phyloP scores from a whole-genome alignment of 768 basidiomycete species.

The Naematelia aurantialba region DNA sequence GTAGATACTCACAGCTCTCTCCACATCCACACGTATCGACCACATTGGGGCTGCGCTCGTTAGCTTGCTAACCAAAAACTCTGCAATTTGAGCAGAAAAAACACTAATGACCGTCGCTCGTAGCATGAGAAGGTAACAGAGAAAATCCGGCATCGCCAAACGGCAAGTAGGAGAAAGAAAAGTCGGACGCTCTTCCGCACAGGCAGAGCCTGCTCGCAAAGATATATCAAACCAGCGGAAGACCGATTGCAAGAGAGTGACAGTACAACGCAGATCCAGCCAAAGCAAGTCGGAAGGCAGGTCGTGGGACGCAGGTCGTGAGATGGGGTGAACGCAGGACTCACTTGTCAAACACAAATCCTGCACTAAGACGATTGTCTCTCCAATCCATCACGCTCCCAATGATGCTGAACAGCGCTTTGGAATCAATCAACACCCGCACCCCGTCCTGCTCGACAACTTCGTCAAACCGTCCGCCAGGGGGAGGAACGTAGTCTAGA shows the following conservation, averaged over 20 bases:
- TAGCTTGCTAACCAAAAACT: constrained; percentile 6
- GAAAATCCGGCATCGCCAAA: no score
- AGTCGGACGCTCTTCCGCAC: not conserved
- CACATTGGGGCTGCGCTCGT: constrained; percentile 32
- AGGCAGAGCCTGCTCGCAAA: not conserved
- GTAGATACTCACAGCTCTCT: constrained; percentile 39
- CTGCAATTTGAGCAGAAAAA: no score
- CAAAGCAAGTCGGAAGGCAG: no score
- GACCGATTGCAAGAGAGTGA: no score
- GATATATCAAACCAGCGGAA: no score
- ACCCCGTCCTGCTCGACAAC: constrained; percentile 94
- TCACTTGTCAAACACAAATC: constrained; percentile 47
- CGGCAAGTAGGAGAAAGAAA: no score
- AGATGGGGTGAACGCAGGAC: no score
- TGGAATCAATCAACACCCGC: constrained; percentile 87
- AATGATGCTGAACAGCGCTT: constrained; percentile 95
- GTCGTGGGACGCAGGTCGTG: no score
- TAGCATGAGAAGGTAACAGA: no score
- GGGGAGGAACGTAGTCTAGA: constrained; percentile 74
- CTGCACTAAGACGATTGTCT: constrained; percentile 74
- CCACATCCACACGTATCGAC: constrained; percentile 46
- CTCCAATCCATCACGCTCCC: constrained; percentile 99
- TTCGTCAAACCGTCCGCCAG: constrained; percentile 87
- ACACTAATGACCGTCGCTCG: no score
- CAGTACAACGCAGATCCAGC: no score